phyloP scores from a whole-genome alignment of 2,329 filamentous ascomycete genomes.

The Fusarium sambucinum region DNA sequence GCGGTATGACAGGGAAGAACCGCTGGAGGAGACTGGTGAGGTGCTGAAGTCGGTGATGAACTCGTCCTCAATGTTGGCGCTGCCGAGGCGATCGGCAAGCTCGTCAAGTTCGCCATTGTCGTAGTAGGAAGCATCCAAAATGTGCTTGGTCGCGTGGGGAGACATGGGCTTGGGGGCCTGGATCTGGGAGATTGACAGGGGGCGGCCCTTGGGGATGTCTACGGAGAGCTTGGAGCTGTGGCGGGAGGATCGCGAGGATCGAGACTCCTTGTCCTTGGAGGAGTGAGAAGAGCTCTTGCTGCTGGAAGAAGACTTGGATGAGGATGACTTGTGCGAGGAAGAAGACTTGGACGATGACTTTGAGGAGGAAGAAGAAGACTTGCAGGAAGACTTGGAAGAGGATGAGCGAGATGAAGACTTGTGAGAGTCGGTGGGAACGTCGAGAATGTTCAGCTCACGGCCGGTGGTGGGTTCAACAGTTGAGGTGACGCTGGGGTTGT shows the following conservation, averaged over 20 bases:
- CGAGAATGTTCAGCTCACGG: conserved; percentile 97
- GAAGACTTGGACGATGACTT: conserved; percentile 59
- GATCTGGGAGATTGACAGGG: conserved; percentile 89
- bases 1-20: conserved; percentile 77
- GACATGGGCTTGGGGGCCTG: conserved; percentile 89
- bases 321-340: conserved; percentile 53
- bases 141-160: conserved; percentile 86
- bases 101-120: conserved; percentile 80
- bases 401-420: conserved; percentile 58
- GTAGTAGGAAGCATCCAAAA: conserved; percentile 84
- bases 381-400: conserved; percentile 57
- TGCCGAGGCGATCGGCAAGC: conserved; percentile 79
- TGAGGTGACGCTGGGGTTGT: conserved; percentile 91
- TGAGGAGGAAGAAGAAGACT: conserved; percentile 52
- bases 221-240: conserved; percentile 64
- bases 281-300: conserved; percentile 58
- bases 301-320: conserved; percentile 50
- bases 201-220: conserved; percentile 88
- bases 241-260: conserved; percentile 58
- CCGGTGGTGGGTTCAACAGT: conserved; percentile 96
- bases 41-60: conserved; percentile 66
- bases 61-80: conserved; percentile 69
- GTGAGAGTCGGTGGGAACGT: conserved; percentile 74
- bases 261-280: conserved; percentile 58
- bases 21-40: conserved; percentile 74